Base-by-base conservation (phyloP, 176 grass and related monocot genomes). In the Carex cristatella region DNA sequence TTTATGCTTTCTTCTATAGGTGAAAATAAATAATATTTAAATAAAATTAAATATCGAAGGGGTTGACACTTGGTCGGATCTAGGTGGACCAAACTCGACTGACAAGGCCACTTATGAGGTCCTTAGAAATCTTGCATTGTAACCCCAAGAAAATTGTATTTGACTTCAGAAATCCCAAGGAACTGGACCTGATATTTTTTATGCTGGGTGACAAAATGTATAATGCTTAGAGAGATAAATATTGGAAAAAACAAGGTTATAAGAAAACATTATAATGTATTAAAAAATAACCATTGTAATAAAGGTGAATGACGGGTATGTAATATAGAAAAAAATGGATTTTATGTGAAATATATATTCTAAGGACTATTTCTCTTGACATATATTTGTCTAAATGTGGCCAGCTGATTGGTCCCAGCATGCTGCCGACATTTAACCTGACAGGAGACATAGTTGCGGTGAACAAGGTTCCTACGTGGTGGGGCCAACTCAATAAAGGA, bases 391-490 rank as follows among this genome's bases (percentile, higher is more conserved):
- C 38, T 87, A 44, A 51, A 49, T 49, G 54, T 59, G 15, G 71
- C 31, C 53, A 94, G 92, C 28, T 66, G 56, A 67, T 56, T 32
- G 95, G 95, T 15, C 53, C 91, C 27, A 98, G 95, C 89, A 98
- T 98, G 95, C 74, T 98, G 66, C 95, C 95, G 28, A 73, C 91
- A 31, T 0, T 98, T 14, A 98, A 89, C 75, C 70, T 95, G 84
- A 85, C 83, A 42, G 95, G 95, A 10, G 95, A 98, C 72, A 71
- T 95, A 66, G 51, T 95, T 65, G 86, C 61, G 4, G 91, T 88
- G 49, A 93, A 98, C 54, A 87, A 64, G 86, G 10, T 93, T 44
- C 89, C 86, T 82, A 65, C 30, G 4, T 76, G 65, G 54, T 19
- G 33, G 59, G 91, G 91, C 42, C 4, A 54, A 49, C 79, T 95